Evolutionary conservation across 768 basidiomycete species (phyloP), one percentile per base, ranked within the genome.

Genomic region (Mrakia gelida): DNA sequence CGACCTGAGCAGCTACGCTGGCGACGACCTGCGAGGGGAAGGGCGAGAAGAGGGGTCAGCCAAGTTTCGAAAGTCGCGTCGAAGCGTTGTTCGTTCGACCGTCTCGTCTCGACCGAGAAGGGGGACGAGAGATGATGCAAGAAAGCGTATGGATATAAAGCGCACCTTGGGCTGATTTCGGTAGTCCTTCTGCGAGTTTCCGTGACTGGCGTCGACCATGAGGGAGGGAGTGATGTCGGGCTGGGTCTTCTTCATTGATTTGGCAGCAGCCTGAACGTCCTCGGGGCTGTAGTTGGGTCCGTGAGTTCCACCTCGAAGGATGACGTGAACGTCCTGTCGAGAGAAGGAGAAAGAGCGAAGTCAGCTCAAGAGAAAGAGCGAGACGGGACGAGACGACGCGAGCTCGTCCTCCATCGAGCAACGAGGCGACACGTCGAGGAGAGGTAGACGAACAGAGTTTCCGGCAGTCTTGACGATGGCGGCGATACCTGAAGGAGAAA

Each of bases 141-240:
- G 21, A 81, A n/a, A n/a, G n/a, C n/a, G n/a, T n/a, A n/a, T n/a
- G n/a, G n/a, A n/a, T n/a, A n/a, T n/a, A n/a, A n/a, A n/a, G n/a
- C 80, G 81, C 61, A 85, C 85, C 81, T 90, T 89, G 26, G 94
- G 90, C 84, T 97, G 95, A 85, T 95, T 96, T 82, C 89, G 88
- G 86, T 96, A 92, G 85, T 97, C 91, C 87, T 98, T 98, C 79
- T 90, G 90, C 52, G 95, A 97, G 87, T 99, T 99, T 43, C 96
- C 70, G 49, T 79, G 78, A 34, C 67, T 71, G 30, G 73, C 73
- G 70, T 95, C 94, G 59, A 95, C 85, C 94, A 95, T 96, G 84
- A 94, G 88, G 2, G 38, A n/a, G 0, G 91, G 89, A 83, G 86
- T 85, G 80, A 82, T 82, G 63, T 82, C 82, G 5, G 87, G 86